Percentiles rank a stretch among this genome's conserved stretches.
Evolutionary conservation across 768 basidiomycete species (phyloP).

Genomic region (Postia placenta): DNA sequence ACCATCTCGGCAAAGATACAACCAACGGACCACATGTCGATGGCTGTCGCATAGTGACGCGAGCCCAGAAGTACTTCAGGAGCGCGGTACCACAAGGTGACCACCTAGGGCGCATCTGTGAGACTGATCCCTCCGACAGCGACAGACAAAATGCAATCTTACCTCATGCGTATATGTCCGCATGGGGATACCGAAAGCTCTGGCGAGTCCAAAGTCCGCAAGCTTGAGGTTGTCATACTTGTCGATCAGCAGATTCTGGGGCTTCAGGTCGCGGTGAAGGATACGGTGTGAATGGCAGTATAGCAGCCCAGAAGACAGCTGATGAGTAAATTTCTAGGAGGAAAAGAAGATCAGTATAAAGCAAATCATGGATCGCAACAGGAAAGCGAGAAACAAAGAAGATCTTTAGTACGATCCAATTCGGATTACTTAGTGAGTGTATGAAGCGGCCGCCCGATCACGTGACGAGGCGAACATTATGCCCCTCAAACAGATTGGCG

Average conservation of each 20-base stretch:
- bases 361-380: neutral
- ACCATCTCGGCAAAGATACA: conserved; percentile 99
- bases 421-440: neutral
- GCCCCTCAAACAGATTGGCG: conserved; percentile 3
- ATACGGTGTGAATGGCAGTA: conserved; percentile 96
- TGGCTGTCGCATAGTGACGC: conserved; percentile 93
- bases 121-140: neutral
- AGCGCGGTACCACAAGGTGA: conserved; percentile 98
- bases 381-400: conserved; percentile 1
- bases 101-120: conserved; percentile 58
- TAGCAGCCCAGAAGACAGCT: conserved; percentile 84
- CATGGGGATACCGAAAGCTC: conserved; percentile 97
- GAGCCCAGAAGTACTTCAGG: conserved; percentile 96
- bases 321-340: conserved; percentile 89
- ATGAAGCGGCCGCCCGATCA: conserved; percentile 9
- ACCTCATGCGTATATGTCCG: conserved; percentile 99
- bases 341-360: conserved; percentile 8
- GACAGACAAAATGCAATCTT: conserved; percentile 13
- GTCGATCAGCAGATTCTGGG: conserved; percentile 93
- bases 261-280: conserved; percentile 95
- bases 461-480: conserved; percentile 16
- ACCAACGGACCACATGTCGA: conserved; percentile 99
- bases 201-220: conserved; percentile 92
- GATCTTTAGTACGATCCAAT: neutral
- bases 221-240: conserved; percentile 87